Base-by-base conservation (phyloP, 2,329 filamentous ascomycete species). In the Leptodontidium sp. region DNA sequence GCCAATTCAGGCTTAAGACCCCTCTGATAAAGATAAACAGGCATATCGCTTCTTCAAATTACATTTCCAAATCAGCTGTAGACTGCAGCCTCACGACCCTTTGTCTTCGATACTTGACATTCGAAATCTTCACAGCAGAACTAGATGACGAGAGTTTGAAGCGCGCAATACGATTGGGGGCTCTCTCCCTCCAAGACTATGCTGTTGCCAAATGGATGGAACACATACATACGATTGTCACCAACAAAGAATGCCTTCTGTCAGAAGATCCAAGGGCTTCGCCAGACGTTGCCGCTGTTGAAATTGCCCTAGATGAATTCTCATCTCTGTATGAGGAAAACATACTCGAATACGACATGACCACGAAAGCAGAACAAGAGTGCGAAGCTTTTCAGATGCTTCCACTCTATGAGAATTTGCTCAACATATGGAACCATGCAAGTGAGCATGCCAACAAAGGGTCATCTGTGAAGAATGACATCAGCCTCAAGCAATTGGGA, bases 101-200 rank as follows among this genome's bases (percentile, higher is more conserved):
- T 9, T 78, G 77, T 62, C 66, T 78, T 11, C 66, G 68, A 58
- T 79, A 79, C 61, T 64, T 79, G 12, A 72, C 70, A 24, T 76
- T 77, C 47, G 69, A 71, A 12, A 75, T 71, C 55, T 78, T 79
- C 55, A 64, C 67, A 29, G 57, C 29, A 4, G 66, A 65, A 29
- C 35, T 67, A 15, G 26, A 65, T 7, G 47, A 70, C 1, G 67
- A 74, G 4, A 50, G 26, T 14, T 49, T 72, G 6, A n/a, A 45
- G 4, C 12, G 12, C 4, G 49, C 58, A 35, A 32, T 52, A 26
- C 38, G 8, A 11, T 26, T 67, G 17, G 77, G 77, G 9, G 63
- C 67, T 66, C 74, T 74, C 61, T 62, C 73, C 12, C 77, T 79
- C 63, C 71, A 73, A 61, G 77, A 79, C 55, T 79, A 79, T 64